Evolutionary conservation across 805 yeast species (phyloP).

Genomic region (Metschnikowia lunata): DNA sequence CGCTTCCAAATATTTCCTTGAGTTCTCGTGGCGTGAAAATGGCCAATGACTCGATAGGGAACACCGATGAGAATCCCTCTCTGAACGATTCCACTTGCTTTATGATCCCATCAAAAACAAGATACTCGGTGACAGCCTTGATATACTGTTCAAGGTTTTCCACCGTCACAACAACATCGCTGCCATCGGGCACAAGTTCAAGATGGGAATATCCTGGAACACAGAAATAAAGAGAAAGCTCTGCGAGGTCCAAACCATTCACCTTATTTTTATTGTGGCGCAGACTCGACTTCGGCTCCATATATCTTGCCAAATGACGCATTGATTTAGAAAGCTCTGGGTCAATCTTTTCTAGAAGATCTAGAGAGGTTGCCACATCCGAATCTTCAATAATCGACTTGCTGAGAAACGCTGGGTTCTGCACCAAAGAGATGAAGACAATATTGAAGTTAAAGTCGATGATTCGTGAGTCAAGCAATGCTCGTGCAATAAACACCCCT

Average conservation of each 20-base stretch:
- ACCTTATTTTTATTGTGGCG: slow-evolving; percentile 11
- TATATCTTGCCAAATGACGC: slow-evolving; percentile 43
- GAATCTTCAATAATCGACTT: neutral
- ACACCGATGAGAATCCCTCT: slow-evolving; percentile 76
- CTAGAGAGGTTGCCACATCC: slow-evolving; percentile 1
- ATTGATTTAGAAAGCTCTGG: slow-evolving; percentile 55
- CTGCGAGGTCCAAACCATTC: slow-evolving; percentile 44
- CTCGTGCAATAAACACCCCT: slow-evolving; percentile 84
- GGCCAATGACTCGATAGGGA: slow-evolving; percentile 69
- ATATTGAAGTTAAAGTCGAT: slow-evolving; percentile 77
- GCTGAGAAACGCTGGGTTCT: slow-evolving; percentile 19
- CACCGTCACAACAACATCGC: slow-evolving; percentile 42
- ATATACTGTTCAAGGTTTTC: slow-evolving; percentile 58
- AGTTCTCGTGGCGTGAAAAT: slow-evolving; percentile 76
- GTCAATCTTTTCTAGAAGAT: slow-evolving; percentile 49
- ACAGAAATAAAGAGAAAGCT: slow-evolving; percentile 59
- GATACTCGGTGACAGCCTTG: slow-evolving; percentile 49
- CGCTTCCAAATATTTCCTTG: slow-evolving; percentile 65
- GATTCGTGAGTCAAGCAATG: slow-evolving; percentile 81
- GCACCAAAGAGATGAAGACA: slow-evolving; percentile 60
- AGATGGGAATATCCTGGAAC: slow-evolving; percentile 72
- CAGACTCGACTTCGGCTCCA: slow-evolving; percentile 20
- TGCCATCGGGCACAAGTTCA: slow-evolving; percentile 58
- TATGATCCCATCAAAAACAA: slow-evolving; percentile 59
- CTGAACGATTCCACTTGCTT: slow-evolving; percentile 66